These are phyloP conservation scores for Aphanoascus verrucosus DNA, from an alignment of 2,329 filamentous ascomycete species.

Conservation along the genomic window DNA sequence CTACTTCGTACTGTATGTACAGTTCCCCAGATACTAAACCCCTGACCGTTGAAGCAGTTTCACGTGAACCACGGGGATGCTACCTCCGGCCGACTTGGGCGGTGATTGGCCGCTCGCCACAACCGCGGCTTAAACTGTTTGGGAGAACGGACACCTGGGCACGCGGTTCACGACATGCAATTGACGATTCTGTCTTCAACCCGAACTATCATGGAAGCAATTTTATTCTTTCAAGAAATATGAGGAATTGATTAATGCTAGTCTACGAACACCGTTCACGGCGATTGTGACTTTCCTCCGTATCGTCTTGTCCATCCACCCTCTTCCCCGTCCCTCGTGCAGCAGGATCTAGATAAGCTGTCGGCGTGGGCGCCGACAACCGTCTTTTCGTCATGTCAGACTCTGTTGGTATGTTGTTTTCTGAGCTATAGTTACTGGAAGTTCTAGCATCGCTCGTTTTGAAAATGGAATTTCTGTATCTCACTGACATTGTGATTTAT, in stretches of 20 bases:
- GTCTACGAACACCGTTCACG: not conserved
- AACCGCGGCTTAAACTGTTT: constrained; percentile 8
- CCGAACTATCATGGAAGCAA: not conserved
- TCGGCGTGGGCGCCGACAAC: not conserved
- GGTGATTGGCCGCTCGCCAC: constrained; percentile 5
- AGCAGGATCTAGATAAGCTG: not conserved
- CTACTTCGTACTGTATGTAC: too few species aligned
- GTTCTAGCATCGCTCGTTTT: not conserved
- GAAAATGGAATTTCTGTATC: not conserved
- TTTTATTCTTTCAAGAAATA: not conserved
- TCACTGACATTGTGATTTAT: not conserved
- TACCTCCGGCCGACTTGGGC: not conserved
- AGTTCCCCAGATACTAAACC: too few species aligned
- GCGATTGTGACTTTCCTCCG: too few species aligned
- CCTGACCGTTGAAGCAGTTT: not conserved
- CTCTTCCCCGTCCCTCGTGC: too few species aligned
- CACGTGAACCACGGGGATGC: not conserved
- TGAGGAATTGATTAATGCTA: not conserved
- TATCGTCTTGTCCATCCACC: too few species aligned
- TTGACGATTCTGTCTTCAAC: not conserved
- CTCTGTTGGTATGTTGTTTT: constrained; percentile 34
- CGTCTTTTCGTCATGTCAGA: constrained; percentile 32
- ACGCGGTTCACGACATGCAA: not conserved
- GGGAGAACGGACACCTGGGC: not conserved
- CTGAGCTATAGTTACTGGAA: not conserved